phyloP scores from a whole-genome alignment of 495 filamentous ascomycete genomes.

The Penicillium waksmanii region DNA sequence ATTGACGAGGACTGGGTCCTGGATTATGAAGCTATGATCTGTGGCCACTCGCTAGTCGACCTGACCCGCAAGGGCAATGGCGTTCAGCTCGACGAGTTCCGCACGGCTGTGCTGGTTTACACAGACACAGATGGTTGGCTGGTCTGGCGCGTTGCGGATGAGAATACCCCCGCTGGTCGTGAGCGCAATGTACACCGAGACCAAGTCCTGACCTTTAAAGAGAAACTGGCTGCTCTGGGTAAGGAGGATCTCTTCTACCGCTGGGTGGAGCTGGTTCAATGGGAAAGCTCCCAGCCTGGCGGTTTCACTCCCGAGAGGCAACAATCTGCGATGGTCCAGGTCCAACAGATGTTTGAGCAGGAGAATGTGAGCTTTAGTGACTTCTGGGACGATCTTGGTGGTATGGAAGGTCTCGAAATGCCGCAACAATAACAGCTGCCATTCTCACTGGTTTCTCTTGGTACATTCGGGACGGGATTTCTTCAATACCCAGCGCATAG shows the following conservation, averaged over 20 bases:
- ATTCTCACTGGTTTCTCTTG: background rate
- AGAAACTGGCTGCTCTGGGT: slow-evolving; percentile 67
- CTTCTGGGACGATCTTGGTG: slow-evolving; percentile 74
- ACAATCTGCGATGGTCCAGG: slow-evolving; percentile 63
- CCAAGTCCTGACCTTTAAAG: slow-evolving; percentile 72
- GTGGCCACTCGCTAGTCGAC: slow-evolving; percentile 64
- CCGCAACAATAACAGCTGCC: slow-evolving; percentile 12
- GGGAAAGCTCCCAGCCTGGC: slow-evolving; percentile 72
- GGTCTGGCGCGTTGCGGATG: slow-evolving; percentile 56
- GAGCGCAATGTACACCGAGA: slow-evolving; percentile 48
- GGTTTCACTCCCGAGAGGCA: slow-evolving; percentile 74
- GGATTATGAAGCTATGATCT: slow-evolving; percentile 75
- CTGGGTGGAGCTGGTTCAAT: slow-evolving; percentile 85
- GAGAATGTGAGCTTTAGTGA: slow-evolving; percentile 74
- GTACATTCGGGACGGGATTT: background rate
- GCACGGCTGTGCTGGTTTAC: slow-evolving; percentile 66
- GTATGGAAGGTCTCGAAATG: slow-evolving; percentile 58
- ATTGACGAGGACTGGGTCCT: slow-evolving; percentile 81
- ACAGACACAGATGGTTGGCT: slow-evolving; percentile 69
- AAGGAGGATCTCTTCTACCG: slow-evolving; percentile 85
- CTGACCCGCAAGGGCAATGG: slow-evolving; percentile 49
- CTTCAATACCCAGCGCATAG: background rate
- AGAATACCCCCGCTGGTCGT: slow-evolving; percentile 56
- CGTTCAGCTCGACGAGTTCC: slow-evolving; percentile 55
- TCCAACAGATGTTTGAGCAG: slow-evolving; percentile 68